Conservation (phyloP, 2,329 filamentous ascomycete genomes). For the Clarireedia hainanense region DNA sequence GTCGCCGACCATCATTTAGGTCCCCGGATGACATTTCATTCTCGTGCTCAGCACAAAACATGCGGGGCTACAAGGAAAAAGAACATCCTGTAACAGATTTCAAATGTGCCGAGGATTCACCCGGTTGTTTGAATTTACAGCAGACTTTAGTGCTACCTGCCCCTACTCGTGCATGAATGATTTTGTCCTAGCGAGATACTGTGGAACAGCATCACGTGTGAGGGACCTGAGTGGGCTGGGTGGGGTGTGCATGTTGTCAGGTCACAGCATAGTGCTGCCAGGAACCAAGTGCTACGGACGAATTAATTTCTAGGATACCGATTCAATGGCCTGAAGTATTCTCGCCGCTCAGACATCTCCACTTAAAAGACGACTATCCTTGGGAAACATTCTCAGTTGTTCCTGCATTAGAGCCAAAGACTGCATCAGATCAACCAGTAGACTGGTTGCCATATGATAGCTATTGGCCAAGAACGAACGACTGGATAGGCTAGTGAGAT, state of each 20-base stretch:
- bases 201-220: neutral
- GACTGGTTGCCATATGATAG: no score
- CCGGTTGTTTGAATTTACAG: neutral
- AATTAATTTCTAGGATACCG: neutral
- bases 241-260: neutral
- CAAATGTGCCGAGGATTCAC: neutral
- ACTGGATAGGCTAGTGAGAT: no score
- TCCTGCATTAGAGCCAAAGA: no score
- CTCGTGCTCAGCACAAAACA: neutral
- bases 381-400: no score
- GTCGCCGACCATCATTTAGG: conserved; percentile 8
- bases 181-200: neutral
- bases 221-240: neutral
- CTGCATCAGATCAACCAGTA: no score
- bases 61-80: neutral
- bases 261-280: neutral
- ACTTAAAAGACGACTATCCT: no score
- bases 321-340: no score
- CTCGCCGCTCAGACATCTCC: no score
- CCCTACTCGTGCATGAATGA: neutral
- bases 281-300: neutral
- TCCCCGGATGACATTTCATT: conserved; percentile 5
- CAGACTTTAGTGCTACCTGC: conserved; percentile 1
- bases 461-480: no score
- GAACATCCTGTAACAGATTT: neutral